Percentiles rank a stretch among this genome's conserved stretches.
phyloP scores from a whole-genome alignment of 2,329 filamentous ascomycete species.

The Aspergillus japonicus region DNA sequence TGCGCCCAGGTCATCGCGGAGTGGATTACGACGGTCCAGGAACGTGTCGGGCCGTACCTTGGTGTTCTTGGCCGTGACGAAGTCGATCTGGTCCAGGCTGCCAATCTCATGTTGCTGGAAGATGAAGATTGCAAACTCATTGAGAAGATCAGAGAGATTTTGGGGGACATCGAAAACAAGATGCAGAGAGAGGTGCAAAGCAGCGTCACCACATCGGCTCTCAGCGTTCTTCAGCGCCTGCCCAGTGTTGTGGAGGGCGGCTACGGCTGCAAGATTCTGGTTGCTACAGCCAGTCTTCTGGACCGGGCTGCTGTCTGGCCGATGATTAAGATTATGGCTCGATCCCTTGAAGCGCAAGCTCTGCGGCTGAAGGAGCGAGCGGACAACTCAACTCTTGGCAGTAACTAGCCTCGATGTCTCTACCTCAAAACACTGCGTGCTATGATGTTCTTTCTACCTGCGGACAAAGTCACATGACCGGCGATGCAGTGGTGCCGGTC shows the following conservation, averaged over 20 bases:
- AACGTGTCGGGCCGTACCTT: constrained; percentile 85
- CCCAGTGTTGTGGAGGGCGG: constrained; percentile 65
- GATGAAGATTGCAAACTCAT: constrained; percentile 87
- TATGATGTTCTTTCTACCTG: neutral
- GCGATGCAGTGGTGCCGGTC: too few species aligned
- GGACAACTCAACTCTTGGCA: constrained; percentile 34
- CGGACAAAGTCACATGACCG: neutral
- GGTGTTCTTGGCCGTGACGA: constrained; percentile 82
- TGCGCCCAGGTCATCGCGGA: constrained; percentile 92
- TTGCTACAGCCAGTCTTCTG: constrained; percentile 81
- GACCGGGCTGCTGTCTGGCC: constrained; percentile 92
- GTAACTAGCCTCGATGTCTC: constrained; percentile 5
- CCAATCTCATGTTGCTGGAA: constrained; percentile 84
- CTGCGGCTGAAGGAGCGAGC: constrained; percentile 62
- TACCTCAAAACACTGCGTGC: neutral
- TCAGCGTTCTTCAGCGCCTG: constrained; percentile 53
- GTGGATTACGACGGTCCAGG: constrained; percentile 90
- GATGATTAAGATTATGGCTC: constrained; percentile 68
- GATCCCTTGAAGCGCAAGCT: constrained; percentile 64
- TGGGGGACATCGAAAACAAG: constrained; percentile 75
- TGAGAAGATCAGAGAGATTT: constrained; percentile 75
- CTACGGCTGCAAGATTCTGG: constrained; percentile 79
- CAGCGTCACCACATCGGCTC: constrained; percentile 52
- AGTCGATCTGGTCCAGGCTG: constrained; percentile 75
- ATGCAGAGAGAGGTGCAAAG: constrained; percentile 62